Base-by-base conservation (phyloP, 1,284 basidiomycete genomes). In the Tausonia pullulans region DNA sequence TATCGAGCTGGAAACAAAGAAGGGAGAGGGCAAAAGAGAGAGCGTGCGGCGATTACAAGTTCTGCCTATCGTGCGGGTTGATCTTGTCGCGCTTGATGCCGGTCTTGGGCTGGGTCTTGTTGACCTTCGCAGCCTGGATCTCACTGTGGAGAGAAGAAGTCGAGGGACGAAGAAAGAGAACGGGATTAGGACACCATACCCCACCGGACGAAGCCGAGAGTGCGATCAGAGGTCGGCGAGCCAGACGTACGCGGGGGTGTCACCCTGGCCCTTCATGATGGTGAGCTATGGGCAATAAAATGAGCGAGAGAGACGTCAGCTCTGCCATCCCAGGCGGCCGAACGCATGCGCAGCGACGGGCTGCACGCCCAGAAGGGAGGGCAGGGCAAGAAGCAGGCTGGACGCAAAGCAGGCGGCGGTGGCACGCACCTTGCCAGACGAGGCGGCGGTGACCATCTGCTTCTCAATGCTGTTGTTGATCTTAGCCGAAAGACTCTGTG, bases 381-480 rank as follows among this genome's bases (percentile, higher is more conserved):
- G 2, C 27, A 27, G 1, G 27, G 27, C 27, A 27, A 27, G 27
- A 27, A 27, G 27, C 27, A 27, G 27, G 27, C 27, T 27, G 27
- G 27, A 27, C 27, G 27, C 27, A 27, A 27, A 27, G 27, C 27
- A 27, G 1, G 27, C 27, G 27, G 27, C 27, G 27, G 27, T 27
- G 27, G 27, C 27, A 27, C 27, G 27, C 27, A 27, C 27, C 27
- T 27, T 66, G 51, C 88, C 87, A 50, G 84, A 80, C 5, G 87
- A 88, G 10, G 91, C 90, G n/a, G 89, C 88, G 62, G 84, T 79
- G 44, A 90, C 88, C 84, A 91, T 88, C 76, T 93, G 90, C 66
- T 82, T 81, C 76, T 95, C 91, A 71, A 95, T 91, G 45, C 87
- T 88, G 74, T 84, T 84, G 74, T 88, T 90, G 74, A 94, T 92